Evolutionary conservation across 345 rosid genomes (phyloP), one percentile per base, ranked within the genome.

Genomic region (Citrus trifoliata): DNA sequence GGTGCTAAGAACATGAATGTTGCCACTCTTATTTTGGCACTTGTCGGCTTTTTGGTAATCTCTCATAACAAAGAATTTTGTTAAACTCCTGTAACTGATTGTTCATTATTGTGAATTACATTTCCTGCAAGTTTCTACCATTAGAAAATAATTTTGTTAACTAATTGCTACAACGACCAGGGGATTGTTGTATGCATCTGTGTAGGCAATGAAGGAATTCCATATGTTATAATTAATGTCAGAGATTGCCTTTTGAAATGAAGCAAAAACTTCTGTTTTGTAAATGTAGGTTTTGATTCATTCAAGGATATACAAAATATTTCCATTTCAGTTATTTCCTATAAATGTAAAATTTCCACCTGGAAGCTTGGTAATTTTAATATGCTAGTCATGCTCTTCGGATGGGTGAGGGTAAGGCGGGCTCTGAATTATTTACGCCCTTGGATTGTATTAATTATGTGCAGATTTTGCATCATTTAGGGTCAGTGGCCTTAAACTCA

Each of bases 381-480:
- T 74, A 42, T 68, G 55, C 51, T 82, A 79, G 81, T 48, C 70
- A 4, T 27, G 81, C 63, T 74, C 81, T 32, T 78, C 53, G 40
- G 75, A 46, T 68, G 40, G 40, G 40, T 4, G 0, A 32, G 33
- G 33, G 5, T 32, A 37, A 37, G 40, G 40, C 2, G 40, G 40
- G 8, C 40, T 37, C 40, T 37, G 9, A 37, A 37, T 37, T 37
- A 37, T 37, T 37, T 37, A 6, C 2, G 40, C 40, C 40, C 40
- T 37, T 7, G 9, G 40, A 37, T 37, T 37, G 40, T 37, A 37
- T 37, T 37, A 37, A 7, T 37, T 37, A 37, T 37, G 9, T 37
- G 40, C 40, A 37, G 40, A 37, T 37, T 37, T 37, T 37, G 40
- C 40, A 37, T 37, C 40, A 6, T 37, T 6, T 37, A 37, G 9